Evolutionary conservation across 331 rosid genomes (phyloP), one percentile per base, ranked within the genome.

Genomic region (Prunus yedoensis): DNA sequence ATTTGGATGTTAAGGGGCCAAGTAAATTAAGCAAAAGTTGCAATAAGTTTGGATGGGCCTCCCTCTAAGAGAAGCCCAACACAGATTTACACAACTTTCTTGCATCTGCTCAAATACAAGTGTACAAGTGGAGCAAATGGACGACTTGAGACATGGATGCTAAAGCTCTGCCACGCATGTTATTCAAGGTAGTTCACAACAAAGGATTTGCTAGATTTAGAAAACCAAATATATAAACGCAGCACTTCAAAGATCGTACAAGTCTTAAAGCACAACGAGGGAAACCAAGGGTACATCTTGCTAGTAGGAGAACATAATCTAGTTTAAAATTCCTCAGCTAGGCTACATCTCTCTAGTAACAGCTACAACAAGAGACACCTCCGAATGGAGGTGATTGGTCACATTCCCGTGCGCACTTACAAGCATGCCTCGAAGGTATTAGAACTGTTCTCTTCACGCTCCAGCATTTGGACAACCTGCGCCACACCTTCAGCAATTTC

Each of bases 401-500:
- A 74, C 65, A 49, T 45, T 66, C 53, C 69, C 54, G 3, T 75
- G 41, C 54, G 25, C 27, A 18, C 78, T 85, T 85, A 85, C 78
- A 65, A 57, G 70, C 84, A 78, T 28, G 84, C 79, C 79, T 82
- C 88, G 60, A 77, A 74, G 85, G 83, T 77, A 77, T 64, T 65
- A 73, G 82, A 67, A 68, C 74, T 77, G 71, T 85, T 81, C 81
- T 85, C 97, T 16, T 89, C 93, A 4, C 85, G 74, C 20, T 91
- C 89, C 13, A 93, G 89, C 92, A 91, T 81, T 76, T 83, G 91
- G 78, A 91, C 93, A 65, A 93, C 96, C 77, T 93, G 92, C 0
- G 92, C 89, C 64, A 93, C 96, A 10, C 98, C 91, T 66, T 89
- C 96, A 35, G 96, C 97, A 46, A 93, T 86, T 85, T 93, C 98